phyloP scores from a whole-genome alignment of 1,139 yeast species.

The Pichia sp. region DNA sequence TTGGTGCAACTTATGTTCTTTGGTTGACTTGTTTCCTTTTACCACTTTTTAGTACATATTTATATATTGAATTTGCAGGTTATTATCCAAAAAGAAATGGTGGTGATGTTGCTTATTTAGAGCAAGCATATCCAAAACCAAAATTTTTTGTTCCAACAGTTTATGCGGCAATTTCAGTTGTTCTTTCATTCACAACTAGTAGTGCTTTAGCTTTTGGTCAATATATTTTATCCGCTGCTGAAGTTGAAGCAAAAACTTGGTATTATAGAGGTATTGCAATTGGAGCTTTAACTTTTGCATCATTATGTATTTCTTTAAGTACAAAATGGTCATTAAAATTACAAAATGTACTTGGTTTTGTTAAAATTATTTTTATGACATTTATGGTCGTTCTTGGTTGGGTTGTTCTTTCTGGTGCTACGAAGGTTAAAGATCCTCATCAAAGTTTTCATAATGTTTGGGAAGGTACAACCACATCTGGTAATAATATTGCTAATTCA shows the following conservation, averaged over 20 bases:
- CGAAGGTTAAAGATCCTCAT: conserved; percentile 31
- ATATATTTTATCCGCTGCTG: conserved; percentile 37
- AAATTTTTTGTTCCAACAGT: conserved; percentile 36
- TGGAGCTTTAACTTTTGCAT: conserved; percentile 32
- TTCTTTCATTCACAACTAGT: conserved; percentile 37
- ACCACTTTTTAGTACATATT: conserved; percentile 32
- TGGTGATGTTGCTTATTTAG: conserved; percentile 40
- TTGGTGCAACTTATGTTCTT: conserved; percentile 39
- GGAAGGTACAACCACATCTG: conserved; percentile 36
- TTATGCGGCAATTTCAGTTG: conserved; percentile 38
- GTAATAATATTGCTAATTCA: conserved; percentile 38
- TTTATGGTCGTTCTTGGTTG: conserved; percentile 36
- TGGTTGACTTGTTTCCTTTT: conserved; percentile 38
- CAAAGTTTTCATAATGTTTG: conserved; percentile 33
- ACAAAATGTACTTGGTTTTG: conserved; percentile 35
- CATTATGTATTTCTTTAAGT: conserved; percentile 29
- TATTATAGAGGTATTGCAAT: conserved; percentile 39
- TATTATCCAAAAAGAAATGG: conserved; percentile 35
- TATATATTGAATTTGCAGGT: conserved; percentile 37
- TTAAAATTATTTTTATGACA: conserved; percentile 35
- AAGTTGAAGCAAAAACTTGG: conserved; percentile 34
- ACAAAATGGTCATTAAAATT: conserved; percentile 34
- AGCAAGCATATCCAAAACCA: conserved; percentile 39
- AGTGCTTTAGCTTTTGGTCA: conserved; percentile 40
- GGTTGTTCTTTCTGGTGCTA: conserved; percentile 37